Base-by-base conservation (phyloP, 2,329 filamentous ascomycete genomes). In the Lachnellula suecica region DNA sequence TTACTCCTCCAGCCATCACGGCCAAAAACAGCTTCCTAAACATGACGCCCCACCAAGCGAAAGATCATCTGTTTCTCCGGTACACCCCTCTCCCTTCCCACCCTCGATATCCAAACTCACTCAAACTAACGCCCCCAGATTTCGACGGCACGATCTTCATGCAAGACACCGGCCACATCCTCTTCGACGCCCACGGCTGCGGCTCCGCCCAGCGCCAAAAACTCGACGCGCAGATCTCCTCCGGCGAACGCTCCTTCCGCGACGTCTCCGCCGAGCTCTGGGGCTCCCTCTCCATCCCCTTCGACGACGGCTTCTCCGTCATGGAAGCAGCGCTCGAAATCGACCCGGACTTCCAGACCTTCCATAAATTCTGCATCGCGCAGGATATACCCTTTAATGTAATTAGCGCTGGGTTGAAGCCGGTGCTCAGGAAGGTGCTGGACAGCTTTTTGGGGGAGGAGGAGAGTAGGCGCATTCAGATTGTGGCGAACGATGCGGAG, bases 261-360 rank as follows among this genome's bases (percentile, higher is more conserved):
- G 84, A 87, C 4, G 83, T 85, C n/a, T 87, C 83, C 0, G 84
- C 87, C 59, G 84, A 88, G 67, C 86, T 88, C 79, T 88, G 84
- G 82, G 81, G 79, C 7, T 87, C 83, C 1, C 71, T 88, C 8
- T 76, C 82, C 55, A 78, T 88, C 0, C 83, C 84, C 2, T 87
- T 88, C 62, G 84, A 85, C 22, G 79, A 87, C 56, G 84, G 84
- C 13, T 87, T 88, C 70, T 73, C 79, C 49, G 73, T 86, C 25
- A 84, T 88, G 79, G 75, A 83, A 61, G 71, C 79, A 44, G 74
- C 73, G 0, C 75, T 88, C 24, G 78, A 84, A 27, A 83, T 88
- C 50, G 85, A 88, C 61, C 75, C 76, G 0, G 82, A 80, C 56
- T 88, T 88, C 70, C 72, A 76, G 41, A 72, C 73, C 41, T 88